phyloP scores from a whole-genome alignment of 2,329 filamentous ascomycete species.

The Juglanconis juglandina region DNA sequence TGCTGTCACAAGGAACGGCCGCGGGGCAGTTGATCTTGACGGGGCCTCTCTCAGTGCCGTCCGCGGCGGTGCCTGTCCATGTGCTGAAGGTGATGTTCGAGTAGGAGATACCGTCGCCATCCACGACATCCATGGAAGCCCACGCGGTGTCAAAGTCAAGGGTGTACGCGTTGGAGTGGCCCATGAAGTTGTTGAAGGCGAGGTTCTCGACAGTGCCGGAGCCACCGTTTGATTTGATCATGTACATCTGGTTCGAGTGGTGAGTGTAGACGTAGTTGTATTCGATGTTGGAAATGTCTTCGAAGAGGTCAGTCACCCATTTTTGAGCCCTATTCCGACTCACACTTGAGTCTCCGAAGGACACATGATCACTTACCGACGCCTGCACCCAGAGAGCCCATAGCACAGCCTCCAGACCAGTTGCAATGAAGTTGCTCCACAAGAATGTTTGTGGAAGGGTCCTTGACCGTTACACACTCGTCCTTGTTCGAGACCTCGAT shows the following conservation, averaged over 20 bases:
- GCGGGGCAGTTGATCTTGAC: slow-evolving; percentile 51
- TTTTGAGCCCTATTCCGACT: neutral
- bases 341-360: no score
- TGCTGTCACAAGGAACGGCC: slow-evolving; percentile 48
- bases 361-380: slow-evolving; percentile 25
- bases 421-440: slow-evolving; percentile 61
- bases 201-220: slow-evolving; percentile 48
- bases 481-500: slow-evolving; percentile 61
- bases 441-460: slow-evolving; percentile 50
- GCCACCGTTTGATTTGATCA: slow-evolving; percentile 61
- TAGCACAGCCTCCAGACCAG: slow-evolving; percentile 50
- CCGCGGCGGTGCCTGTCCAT: slow-evolving; percentile 52
- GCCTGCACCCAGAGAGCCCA: slow-evolving; percentile 50
- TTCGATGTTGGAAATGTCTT: slow-evolving; percentile 46
- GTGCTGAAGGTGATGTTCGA: slow-evolving; percentile 50
- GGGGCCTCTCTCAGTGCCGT: slow-evolving; percentile 49
- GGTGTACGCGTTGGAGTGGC: slow-evolving; percentile 56
- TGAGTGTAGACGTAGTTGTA: slow-evolving; percentile 58
- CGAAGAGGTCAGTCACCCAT: neutral
- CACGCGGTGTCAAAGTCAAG: slow-evolving; percentile 55
- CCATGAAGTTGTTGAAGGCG: slow-evolving; percentile 56
- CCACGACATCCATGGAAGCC: slow-evolving; percentile 23
- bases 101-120: slow-evolving; percentile 50
- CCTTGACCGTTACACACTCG: slow-evolving; percentile 38
- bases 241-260: slow-evolving; percentile 60